phyloP scores from a whole-genome alignment of 805 yeast species.

The Candida koratica region DNA sequence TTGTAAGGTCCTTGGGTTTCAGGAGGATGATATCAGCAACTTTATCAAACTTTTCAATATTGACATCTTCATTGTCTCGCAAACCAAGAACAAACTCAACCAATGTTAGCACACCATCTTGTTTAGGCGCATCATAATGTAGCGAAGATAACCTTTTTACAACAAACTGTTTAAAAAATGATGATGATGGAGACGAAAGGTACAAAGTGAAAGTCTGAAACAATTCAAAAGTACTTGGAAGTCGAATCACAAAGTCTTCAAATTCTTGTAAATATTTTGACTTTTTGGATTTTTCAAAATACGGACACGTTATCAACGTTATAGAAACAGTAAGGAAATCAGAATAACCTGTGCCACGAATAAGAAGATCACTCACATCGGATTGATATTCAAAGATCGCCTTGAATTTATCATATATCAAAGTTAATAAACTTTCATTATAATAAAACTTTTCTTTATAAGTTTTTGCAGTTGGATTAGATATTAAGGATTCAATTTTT shows the following conservation, averaged over 20 bases:
- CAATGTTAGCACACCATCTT: conserved; percentile 68
- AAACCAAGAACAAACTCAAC: conserved; percentile 76
- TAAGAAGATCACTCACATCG: conserved; percentile 50
- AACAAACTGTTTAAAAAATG: conserved; percentile 45
- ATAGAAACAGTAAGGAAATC: conserved; percentile 53
- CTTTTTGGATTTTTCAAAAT: conserved; percentile 17
- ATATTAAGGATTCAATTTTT: conserved; percentile 19
- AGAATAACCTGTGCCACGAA: conserved; percentile 65
- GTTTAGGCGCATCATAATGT: conserved; percentile 47
- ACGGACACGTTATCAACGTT: conserved; percentile 37
- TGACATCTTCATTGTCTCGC: conserved; percentile 67
- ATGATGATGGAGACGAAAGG: conserved; percentile 45
- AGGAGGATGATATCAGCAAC: conserved; percentile 62
- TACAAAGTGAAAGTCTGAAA: conserved; percentile 58
- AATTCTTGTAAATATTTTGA: conserved; percentile 14
- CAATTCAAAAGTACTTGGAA: conserved; percentile 66
- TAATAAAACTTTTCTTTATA: conserved; percentile 17
- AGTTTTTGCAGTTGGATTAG: conserved; percentile 7
- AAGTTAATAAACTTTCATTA: conserved; percentile 21
- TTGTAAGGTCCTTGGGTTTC: conserved; percentile 52
- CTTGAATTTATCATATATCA: conserved; percentile 29
- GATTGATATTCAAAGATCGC: conserved; percentile 37
- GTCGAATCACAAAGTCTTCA: conserved; percentile 30
- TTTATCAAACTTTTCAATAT: conserved; percentile 60
- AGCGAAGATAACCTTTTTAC: conserved; percentile 49